Conservation (phyloP, 345 rosid genomes). For the Camelina neglecta region DNA sequence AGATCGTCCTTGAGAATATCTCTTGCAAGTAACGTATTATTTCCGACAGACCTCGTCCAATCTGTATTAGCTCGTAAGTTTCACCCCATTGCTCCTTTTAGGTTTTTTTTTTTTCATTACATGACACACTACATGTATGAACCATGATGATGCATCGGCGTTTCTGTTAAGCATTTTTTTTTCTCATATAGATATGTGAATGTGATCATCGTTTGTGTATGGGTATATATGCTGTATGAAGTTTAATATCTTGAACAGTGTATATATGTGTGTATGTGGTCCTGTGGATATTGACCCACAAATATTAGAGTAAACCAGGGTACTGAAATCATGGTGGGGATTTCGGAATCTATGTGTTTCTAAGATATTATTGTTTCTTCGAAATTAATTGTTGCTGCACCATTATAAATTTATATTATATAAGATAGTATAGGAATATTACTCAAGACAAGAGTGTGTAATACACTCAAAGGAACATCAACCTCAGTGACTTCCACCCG, state of each 20-base stretch:
- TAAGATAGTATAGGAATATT: slow-evolving; percentile 39
- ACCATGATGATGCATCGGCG: slow-evolving; percentile 8
- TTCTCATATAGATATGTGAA: not conserved
- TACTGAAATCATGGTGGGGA: slow-evolving; percentile 24
- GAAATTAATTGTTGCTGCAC: slow-evolving; percentile 32
- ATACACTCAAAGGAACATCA: slow-evolving; percentile 87
- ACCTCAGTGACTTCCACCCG: slow-evolving; percentile 61
- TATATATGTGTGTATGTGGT: not conserved
- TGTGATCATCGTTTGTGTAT: slow-evolving; percentile 11
- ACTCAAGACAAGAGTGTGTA: slow-evolving; percentile 58
- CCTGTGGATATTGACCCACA: slow-evolving; percentile 31
- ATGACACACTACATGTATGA: slow-evolving; percentile 13
- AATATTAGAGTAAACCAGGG: slow-evolving; percentile 18
- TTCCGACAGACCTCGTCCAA: slow-evolving; percentile 10
- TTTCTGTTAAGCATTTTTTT: slow-evolving; percentile 7
- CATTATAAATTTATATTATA: slow-evolving; percentile 38
- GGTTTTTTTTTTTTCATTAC: not conserved
- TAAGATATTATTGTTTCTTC: slow-evolving; percentile 41
- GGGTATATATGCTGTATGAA: slow-evolving; percentile 24
- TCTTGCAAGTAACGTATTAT: slow-evolving; percentile 2
- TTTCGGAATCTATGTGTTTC: slow-evolving; percentile 36
- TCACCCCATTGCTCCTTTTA: not conserved
- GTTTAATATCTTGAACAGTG: slow-evolving; percentile 32
- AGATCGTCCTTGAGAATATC: slow-evolving; percentile 20
- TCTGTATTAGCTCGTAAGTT: slow-evolving; percentile 41